Evolutionary conservation across 2,329 filamentous ascomycete genomes (phyloP).

Genomic region (Neopestalotiopsis sp.): DNA sequence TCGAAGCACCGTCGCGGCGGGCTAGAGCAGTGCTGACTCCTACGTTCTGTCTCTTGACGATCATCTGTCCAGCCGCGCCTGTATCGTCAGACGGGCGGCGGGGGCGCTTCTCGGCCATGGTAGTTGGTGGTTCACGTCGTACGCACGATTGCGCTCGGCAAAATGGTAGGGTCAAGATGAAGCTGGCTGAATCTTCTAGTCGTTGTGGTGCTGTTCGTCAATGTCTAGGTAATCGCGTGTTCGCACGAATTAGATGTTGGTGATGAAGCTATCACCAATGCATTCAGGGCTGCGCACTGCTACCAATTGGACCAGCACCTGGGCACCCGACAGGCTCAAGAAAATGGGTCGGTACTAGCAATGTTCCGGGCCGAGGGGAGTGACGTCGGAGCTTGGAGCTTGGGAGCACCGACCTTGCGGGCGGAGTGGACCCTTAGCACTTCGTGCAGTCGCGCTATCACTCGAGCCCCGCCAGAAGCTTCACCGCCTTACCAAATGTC

Average conservation of each 20-base stretch:
- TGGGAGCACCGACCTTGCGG: not conserved
- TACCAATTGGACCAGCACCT: too few species aligned
- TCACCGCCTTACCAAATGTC: not conserved
- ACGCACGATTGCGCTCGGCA: too few species aligned
- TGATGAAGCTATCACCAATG: not conserved
- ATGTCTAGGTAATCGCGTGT: not conserved
- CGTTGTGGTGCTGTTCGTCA: not conserved
- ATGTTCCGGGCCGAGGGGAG: constrained; percentile 13
- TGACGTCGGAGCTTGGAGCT: not conserved
- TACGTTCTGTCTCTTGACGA: constrained; percentile 88
- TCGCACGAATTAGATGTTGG: not conserved
- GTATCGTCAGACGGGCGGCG: constrained; percentile 87
- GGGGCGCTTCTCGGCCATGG: constrained; percentile 93
- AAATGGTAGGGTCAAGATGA: not conserved
- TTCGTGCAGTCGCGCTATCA: not conserved
- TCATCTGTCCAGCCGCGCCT: constrained; percentile 72
- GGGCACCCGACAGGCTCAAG: not conserved
- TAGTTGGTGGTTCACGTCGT: constrained; percentile 19
- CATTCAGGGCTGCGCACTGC: too few species aligned
- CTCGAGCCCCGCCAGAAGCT: not conserved
- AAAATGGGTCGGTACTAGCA: constrained; percentile 13
- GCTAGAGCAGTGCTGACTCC: constrained; percentile 55
- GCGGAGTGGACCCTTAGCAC: not conserved
- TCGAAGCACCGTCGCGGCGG: constrained; percentile 55
- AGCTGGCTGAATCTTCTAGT: not conserved